Base-by-base conservation (phyloP, 148 eudicot species). In the Limonium bicolor region DNA sequence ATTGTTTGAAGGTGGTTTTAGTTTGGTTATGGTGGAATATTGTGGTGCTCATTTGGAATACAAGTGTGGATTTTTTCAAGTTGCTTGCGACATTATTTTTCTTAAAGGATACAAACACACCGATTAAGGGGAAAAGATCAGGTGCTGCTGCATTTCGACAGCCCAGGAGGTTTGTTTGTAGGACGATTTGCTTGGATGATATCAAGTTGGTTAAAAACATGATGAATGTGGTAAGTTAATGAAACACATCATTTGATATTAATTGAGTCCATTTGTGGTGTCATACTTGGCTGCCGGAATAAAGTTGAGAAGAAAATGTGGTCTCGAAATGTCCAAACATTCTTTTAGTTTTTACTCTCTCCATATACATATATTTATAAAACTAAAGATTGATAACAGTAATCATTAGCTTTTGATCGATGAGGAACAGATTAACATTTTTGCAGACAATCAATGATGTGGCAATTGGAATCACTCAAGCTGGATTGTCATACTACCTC, bases 381-480 rank as follows among this genome's bases (percentile, higher is more conserved):
- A n/a, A n/a, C n/a, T n/a, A n/a, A n/a, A n/a, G n/a, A n/a, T n/a
- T n/a, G n/a, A n/a, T n/a, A n/a, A n/a, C n/a, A n/a, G n/a, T n/a
- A n/a, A n/a, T n/a, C n/a, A n/a, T n/a, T n/a, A n/a, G n/a, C n/a
- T n/a, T n/a, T n/a, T n/a, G n/a, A n/a, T n/a, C n/a, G n/a, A n/a
- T n/a, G n/a, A n/a, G n/a, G n/a, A n/a, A n/a, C n/a, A n/a, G n/a
- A n/a, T n/a, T n/a, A n/a, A n/a, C n/a, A n/a, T n/a, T n/a, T n/a
- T n/a, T n/a, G n/a, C n/a, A 63, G 68, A 56, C 68, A 0, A 51
- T 63, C 49, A 63, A 63, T 16, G 68, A 63, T 39, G 58, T 58
- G 8, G 68, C 61, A 13, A 62, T 63, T 2, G 68, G 52, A 26
- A 27, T 63, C 18, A 56, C 62, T 4, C 58, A 56, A 57, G 68